phyloP scores from a whole-genome alignment of 169 alveolate species.

The Babesia ovata region DNA sequence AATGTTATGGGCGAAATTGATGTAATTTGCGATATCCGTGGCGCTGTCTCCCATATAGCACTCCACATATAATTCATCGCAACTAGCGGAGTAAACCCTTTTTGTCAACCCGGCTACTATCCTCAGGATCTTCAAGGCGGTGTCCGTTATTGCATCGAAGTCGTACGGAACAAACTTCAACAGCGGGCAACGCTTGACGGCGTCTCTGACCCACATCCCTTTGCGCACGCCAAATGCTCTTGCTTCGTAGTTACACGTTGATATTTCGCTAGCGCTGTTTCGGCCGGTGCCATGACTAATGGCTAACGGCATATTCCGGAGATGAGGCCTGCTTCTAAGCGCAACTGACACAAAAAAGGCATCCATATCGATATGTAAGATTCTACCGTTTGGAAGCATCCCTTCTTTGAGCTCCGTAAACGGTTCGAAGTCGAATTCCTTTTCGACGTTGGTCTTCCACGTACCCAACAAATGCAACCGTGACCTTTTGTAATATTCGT shows the following conservation, averaged over 20 bases:
- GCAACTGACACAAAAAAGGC: slow-evolving; percentile 41
- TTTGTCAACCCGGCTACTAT: slow-evolving; percentile 9
- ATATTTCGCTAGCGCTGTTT: slow-evolving; percentile 41
- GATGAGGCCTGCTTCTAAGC: slow-evolving; percentile 19
- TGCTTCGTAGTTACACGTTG: slow-evolving; percentile 39
- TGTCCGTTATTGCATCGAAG: slow-evolving; percentile 32
- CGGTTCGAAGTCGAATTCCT: slow-evolving; percentile 26
- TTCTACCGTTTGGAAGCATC: slow-evolving; percentile 20
- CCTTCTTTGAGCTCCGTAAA: slow-evolving; percentile 18
- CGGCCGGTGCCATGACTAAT: slow-evolving; percentile 41
- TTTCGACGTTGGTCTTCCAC: slow-evolving; percentile 28
- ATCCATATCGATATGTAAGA: slow-evolving; percentile 44
- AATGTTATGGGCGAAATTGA: slow-evolving; percentile 19
- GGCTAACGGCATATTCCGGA: slow-evolving; percentile 13
- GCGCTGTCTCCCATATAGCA: slow-evolving; percentile 5
- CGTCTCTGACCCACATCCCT: slow-evolving; percentile 45
- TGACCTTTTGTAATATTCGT: slow-evolving; percentile 26
- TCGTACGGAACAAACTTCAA: slow-evolving; percentile 38
- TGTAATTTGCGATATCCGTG: neutral
- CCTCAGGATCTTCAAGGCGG: slow-evolving; percentile 39
- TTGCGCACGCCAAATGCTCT: slow-evolving; percentile 16
- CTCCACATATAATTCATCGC: slow-evolving; percentile 47
- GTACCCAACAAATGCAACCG: slow-evolving; percentile 31
- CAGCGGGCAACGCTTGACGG: slow-evolving; percentile 17
- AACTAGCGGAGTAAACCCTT: slow-evolving; percentile 34